These are phyloP conservation scores for Cairneyella variabilis DNA, from an alignment of 495 filamentous ascomycete species.

Conservation along the genomic window DNA sequence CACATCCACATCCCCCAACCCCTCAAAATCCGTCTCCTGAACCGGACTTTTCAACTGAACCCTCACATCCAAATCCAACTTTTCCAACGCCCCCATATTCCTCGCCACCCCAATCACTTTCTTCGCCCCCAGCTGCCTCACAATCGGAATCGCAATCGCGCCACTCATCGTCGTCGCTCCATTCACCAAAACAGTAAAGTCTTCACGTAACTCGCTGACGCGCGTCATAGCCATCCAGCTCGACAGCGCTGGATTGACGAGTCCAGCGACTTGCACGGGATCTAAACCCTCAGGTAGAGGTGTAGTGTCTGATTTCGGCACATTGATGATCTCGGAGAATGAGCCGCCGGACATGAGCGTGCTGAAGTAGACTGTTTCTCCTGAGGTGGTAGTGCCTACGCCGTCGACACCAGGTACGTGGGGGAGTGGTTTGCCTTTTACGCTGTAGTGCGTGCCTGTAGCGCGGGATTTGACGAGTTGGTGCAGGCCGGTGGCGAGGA, in stretches of 20 bases:
- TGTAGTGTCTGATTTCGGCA: conserved; percentile 26
- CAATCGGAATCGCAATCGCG: conserved; percentile 33
- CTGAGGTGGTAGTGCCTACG: conserved; percentile 29
- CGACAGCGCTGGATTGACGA: conserved; percentile 42
- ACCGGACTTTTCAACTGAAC: conserved; percentile 33
- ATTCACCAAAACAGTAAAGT: conserved; percentile 38
- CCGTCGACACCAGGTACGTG: conserved; percentile 38
- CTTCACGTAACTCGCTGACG: conserved; percentile 25
- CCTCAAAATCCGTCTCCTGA: conserved; percentile 37
- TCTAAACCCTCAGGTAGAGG: conserved; percentile 34
- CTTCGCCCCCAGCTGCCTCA: conserved; percentile 36
- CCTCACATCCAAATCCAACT: conserved; percentile 29
- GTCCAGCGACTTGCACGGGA: conserved; percentile 36
- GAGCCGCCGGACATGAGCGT: conserved; percentile 27
- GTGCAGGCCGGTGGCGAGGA: conserved; percentile 36
- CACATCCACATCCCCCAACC: conserved; percentile 15
- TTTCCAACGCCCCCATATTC: conserved; percentile 30
- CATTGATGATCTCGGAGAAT: conserved; percentile 36
- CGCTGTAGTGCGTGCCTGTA: conserved; percentile 37
- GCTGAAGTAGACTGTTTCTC: conserved; percentile 38
- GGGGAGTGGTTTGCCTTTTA: conserved; percentile 31
- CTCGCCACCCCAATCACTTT: conserved; percentile 39
- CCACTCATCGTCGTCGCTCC: conserved; percentile 42
- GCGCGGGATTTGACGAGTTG: conserved; percentile 40
- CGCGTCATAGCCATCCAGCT: conserved; percentile 43